These are phyloP conservation scores for Cytospora piceae DNA, from an alignment of 2,329 filamentous ascomycete genomes.

Conservation along the genomic window DNA sequence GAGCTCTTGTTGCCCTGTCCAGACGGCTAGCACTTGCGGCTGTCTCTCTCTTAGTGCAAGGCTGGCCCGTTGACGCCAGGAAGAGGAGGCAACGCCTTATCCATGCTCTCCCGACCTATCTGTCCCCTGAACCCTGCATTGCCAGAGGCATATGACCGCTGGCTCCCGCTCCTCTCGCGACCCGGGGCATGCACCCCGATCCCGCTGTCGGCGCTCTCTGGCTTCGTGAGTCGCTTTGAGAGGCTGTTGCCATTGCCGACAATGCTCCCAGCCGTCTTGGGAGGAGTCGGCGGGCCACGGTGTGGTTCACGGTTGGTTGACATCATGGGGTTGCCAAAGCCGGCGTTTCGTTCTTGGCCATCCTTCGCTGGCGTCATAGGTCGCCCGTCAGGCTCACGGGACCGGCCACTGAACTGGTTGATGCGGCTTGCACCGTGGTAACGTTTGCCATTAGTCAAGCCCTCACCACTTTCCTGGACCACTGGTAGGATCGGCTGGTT, in stretches of 20 bases:
- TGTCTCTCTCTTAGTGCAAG: slow-evolving; percentile 8
- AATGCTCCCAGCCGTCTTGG: slow-evolving; percentile 39
- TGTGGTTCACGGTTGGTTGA: slow-evolving; percentile 31
- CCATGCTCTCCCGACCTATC: slow-evolving; percentile 60
- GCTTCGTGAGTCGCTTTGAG: slow-evolving; percentile 41
- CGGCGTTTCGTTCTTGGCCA: slow-evolving; percentile 37
- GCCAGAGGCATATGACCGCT: slow-evolving; percentile 36
- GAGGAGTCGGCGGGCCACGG: slow-evolving; percentile 50
- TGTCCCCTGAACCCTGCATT: slow-evolving; percentile 38
- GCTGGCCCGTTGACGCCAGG: slow-evolving; percentile 41
- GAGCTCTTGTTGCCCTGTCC: slow-evolving; percentile 31
- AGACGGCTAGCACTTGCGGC: slow-evolving; percentile 4
- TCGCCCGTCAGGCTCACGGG: slow-evolving; percentile 40
- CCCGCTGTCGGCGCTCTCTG: slow-evolving; percentile 53
- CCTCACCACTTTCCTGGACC: slow-evolving; percentile 88
- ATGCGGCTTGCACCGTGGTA: slow-evolving; percentile 50
- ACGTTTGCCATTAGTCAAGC: slow-evolving; percentile 64
- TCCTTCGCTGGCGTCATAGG: slow-evolving; percentile 50
- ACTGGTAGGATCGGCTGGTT: slow-evolving; percentile 68
- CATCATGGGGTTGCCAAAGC: slow-evolving; percentile 41
- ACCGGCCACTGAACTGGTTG: slow-evolving; percentile 41
- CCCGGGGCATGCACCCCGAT: slow-evolving; percentile 44
- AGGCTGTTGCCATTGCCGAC: slow-evolving; percentile 22
- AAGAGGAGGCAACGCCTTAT: slow-evolving; percentile 63
- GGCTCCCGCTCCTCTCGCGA: slow-evolving; percentile 33